Percentiles rank a stretch among this genome's conserved stretches.
Evolutionary conservation across 495 filamentous ascomycete genomes (phyloP).

Genomic region (Tuber umbilicatum): DNA sequence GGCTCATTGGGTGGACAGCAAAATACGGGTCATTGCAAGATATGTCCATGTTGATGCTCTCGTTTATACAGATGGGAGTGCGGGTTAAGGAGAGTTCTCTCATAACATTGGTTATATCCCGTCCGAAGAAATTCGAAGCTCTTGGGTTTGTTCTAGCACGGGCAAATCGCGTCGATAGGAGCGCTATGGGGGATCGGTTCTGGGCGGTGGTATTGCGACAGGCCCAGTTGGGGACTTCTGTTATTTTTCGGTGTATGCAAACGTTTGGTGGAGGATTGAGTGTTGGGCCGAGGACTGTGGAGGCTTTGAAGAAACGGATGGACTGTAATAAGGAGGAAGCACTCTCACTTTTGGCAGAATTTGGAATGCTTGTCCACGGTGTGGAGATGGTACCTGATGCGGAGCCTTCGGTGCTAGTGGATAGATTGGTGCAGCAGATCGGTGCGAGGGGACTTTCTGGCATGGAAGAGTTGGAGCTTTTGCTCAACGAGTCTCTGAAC

Average conservation of each 20-base stretch:
- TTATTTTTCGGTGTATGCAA: slow-evolving; percentile 28
- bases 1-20: slow-evolving; percentile 27
- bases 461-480: slow-evolving; percentile 11
- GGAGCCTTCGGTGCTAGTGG: neutral
- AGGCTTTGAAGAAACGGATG: slow-evolving; percentile 22
- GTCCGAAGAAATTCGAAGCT: slow-evolving; percentile 31
- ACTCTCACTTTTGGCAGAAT: slow-evolving; percentile 18
- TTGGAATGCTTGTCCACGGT: slow-evolving; percentile 24
- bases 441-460: slow-evolving; percentile 5
- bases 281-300: slow-evolving; percentile 28
- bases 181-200: slow-evolving; percentile 34
- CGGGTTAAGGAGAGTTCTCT: slow-evolving; percentile 25
- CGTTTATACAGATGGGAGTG: slow-evolving; percentile 17
- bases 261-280: slow-evolving; percentile 21
- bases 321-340: slow-evolving; percentile 24
- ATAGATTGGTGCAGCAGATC: neutral
- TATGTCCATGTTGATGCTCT: slow-evolving; percentile 22
- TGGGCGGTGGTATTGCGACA: slow-evolving; percentile 29
- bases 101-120: slow-evolving; percentile 17
- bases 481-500: slow-evolving; percentile 8
- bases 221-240: slow-evolving; percentile 10
- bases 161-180: slow-evolving; percentile 14
- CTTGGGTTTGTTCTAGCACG: slow-evolving; percentile 32
- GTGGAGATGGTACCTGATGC: neutral
- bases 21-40: slow-evolving; percentile 21